Percentiles rank a stretch among this genome's conserved stretches.
These are phyloP conservation scores for Pichia gijzeniarum DNA, from an alignment of 805 yeast genomes.

Conservation along the genomic window DNA sequence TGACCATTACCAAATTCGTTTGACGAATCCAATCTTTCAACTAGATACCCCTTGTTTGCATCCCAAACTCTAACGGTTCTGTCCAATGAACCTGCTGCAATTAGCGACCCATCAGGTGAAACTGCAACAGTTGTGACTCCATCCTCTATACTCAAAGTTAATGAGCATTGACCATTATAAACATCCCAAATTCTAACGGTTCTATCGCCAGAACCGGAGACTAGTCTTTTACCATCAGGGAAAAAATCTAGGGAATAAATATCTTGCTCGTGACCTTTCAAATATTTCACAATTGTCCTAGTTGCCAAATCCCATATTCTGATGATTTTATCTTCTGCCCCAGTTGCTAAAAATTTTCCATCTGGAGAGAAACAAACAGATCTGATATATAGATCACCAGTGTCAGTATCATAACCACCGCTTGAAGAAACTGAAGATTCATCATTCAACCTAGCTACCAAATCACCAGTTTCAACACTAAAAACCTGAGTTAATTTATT, in stretches of 20 bases:
- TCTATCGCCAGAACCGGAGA: constrained; percentile 94
- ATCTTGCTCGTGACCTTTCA: constrained; percentile 96
- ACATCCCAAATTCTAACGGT: constrained; percentile 97
- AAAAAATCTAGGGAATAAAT: constrained; percentile 92
- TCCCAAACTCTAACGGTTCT: constrained; percentile 97
- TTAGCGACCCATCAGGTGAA: constrained; percentile 87
- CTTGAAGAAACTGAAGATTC: constrained; percentile 48
- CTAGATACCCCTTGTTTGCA: constrained; percentile 82
- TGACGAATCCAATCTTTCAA: constrained; percentile 87
- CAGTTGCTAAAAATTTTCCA: constrained; percentile 88
- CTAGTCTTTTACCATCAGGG: constrained; percentile 89
- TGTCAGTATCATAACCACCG: constrained; percentile 49
- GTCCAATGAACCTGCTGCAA: constrained; percentile 96
- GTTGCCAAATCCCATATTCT: constrained; percentile 94
- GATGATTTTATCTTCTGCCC: constrained; percentile 84
- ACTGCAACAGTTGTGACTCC: constrained; percentile 98
- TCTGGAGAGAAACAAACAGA: constrained; percentile 97
- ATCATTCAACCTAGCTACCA: constrained; percentile 80
- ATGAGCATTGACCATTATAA: constrained; percentile 78
- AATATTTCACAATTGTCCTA: constrained; percentile 74
- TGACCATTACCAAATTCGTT: constrained; percentile 88
- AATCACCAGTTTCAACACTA: constrained; percentile 85
- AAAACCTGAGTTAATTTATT: constrained; percentile 93
- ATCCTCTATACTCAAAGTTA: constrained; percentile 88
- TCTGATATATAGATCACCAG: constrained; percentile 85